Evolutionary conservation across 2,329 filamentous ascomycete genomes (phyloP), one percentile per base, ranked within the genome.

Genomic region (Diaporthe eres): DNA sequence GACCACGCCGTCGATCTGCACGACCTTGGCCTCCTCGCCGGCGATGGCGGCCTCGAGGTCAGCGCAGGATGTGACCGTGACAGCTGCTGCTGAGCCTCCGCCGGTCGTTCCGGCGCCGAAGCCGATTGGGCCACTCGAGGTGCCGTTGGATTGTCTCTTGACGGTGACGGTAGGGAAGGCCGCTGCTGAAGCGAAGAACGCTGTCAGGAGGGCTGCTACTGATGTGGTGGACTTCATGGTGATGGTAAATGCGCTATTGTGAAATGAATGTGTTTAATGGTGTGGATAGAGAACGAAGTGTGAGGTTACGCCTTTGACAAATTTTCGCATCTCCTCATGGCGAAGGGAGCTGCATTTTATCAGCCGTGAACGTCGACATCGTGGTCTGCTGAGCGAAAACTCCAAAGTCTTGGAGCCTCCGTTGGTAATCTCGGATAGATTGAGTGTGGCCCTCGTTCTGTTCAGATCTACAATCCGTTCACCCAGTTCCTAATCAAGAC

Each of bases 351-450:
- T 37, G 34, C 15, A n/a, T 31, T 55, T 42, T 55, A 68, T 53
- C 15, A 34, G 37, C 44, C 44, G 13, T 39, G 31, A 53, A 13
- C 13, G 12, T 28, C 34, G 10, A 4, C 49, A 42, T 39, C 49
- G 49, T 42, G 34, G 34, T 34, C 17, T 70, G 34, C 34, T 70
- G 17, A 28, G 15, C 34, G 34, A 28, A 22, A 55, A 17, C 15
- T 28, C 15, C 10, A 1, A 28, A 15, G 65, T 70, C 65, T 70
- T 70, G 65, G 65, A 70, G 49, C 47, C 34, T 70, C 65, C 65
- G 49, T 42, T 55, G 44, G 31, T 42, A 55, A 70, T 70, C n/a
- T 70, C 65, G 13, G 49, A 70, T 70, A 70, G 49, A 70, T 70
- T 70, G 65, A 42, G 65, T 55, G 65, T 55, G 34, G 34, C 9